A percentile compares a stretch with the other conserved stretches of the same genome.
These are phyloP conservation scores for Aquanectria penicillioides DNA, from an alignment of 2,329 filamentous ascomycete genomes.

Conservation along the genomic window DNA sequence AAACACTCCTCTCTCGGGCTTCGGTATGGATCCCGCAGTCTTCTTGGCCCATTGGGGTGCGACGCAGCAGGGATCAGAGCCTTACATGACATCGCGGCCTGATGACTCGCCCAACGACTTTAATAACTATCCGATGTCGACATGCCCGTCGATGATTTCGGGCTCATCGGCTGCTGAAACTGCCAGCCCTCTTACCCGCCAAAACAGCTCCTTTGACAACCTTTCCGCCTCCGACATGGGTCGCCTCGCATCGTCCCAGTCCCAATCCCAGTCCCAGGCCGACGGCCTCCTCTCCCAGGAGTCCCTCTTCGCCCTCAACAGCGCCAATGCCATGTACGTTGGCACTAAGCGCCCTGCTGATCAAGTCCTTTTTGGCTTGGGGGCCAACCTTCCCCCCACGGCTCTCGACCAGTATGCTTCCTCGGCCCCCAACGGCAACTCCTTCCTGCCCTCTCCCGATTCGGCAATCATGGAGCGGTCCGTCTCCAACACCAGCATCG, in stretches of 20 bases:
- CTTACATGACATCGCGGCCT: conserved; percentile 38
- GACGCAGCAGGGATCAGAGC: conserved; percentile 30
- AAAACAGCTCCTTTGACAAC: conserved; percentile 53
- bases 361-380: conserved; percentile 51
- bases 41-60: conserved; percentile 48
- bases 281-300: conserved; percentile 36
- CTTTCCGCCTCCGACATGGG: conserved; percentile 48
- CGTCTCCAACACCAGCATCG: conserved; percentile 53
- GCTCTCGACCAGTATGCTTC: conserved; percentile 43
- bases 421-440: conserved; percentile 42
- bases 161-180: conserved; percentile 51
- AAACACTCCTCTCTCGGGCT: conserved; percentile 40
- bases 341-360: conserved; percentile 45
- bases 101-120: conserved; percentile 37
- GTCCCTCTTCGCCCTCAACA: conserved; percentile 29
- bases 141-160: conserved; percentile 56
- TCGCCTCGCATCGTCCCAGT: conserved; percentile 50
- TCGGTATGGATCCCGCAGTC: conserved; percentile 51
- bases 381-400: conserved; percentile 44
- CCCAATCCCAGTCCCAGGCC: conserved; percentile 49
- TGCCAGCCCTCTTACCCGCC: conserved; percentile 52
- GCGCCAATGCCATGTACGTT: conserved; percentile 25
- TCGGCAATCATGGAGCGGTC: conserved; percentile 59
- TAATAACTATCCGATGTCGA: conserved; percentile 45
- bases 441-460: conserved; percentile 39